A percentile compares a stretch with the other conserved stretches of the same genome.
phyloP scores from a whole-genome alignment of 257 asterid genomes.

The Leptodermis oblonga region DNA sequence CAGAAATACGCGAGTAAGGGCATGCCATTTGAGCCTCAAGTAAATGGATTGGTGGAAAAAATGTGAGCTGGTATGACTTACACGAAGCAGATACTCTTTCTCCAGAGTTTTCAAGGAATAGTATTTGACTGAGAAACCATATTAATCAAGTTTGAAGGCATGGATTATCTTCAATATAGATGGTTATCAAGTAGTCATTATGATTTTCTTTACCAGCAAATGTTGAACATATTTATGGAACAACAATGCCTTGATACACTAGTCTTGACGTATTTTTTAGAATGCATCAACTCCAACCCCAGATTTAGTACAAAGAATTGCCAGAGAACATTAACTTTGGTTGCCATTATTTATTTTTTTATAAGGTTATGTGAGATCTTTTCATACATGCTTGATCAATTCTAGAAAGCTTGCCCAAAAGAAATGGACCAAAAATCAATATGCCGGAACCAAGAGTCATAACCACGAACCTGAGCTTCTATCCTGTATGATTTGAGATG shows the following conservation, averaged over 20 bases:
- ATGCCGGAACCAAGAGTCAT: constrained; percentile 74
- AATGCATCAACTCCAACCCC: neutral
- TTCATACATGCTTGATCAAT: constrained; percentile 7
- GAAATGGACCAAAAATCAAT: constrained; percentile 43
- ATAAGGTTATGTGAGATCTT: constrained; percentile 1
- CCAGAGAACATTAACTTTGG: neutral
- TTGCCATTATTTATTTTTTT: neutral
- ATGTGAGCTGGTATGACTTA: neutral
- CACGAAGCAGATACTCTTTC: neutral
- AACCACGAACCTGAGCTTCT: constrained; percentile 85
- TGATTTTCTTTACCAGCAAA: neutral
- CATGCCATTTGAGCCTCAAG: neutral
- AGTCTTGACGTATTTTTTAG: neutral
- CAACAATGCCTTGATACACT: neutral
- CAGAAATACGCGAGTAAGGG: neutral
- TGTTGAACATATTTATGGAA: neutral
- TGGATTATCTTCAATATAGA: neutral
- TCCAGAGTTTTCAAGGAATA: neutral
- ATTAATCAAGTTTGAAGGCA: neutral
- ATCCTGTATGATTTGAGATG: constrained; percentile 80
- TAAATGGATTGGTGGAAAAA: neutral
- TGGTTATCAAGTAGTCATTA: constrained; percentile 7
- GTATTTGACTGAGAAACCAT: neutral
- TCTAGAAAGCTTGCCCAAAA: constrained; percentile 26
- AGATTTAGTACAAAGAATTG: constrained; percentile 11